Evolutionary conservation across 2,329 filamentous ascomycete genomes (phyloP).

Genomic region (Fusarium foetens): DNA sequence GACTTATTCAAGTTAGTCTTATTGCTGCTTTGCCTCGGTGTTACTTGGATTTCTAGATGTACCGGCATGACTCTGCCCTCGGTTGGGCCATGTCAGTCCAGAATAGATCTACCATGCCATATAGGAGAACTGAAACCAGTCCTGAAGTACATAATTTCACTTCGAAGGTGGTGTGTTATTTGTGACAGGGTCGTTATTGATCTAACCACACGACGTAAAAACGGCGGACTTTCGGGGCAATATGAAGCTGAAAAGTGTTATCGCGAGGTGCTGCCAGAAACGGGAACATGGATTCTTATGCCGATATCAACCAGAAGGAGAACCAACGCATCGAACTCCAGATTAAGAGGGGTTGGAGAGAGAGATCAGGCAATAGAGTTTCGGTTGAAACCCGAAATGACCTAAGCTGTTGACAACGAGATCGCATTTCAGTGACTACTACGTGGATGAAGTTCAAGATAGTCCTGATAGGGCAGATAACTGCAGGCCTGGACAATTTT

Average conservation of each 20-base stretch:
- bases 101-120: not conserved
- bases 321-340: not conserved
- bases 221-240: not conserved
- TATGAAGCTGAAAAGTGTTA: not conserved
- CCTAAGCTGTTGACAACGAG: constrained; percentile 9
- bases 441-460: constrained; percentile 7
- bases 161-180: not conserved
- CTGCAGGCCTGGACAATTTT: constrained; percentile 10
- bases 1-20: not conserved
- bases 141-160: not conserved
- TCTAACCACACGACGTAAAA: not conserved
- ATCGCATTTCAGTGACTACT: constrained; percentile 24
- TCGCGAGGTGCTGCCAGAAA: not conserved
- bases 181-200: not conserved
- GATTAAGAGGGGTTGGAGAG: not conserved
- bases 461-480: constrained; percentile 30
- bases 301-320: constrained; percentile 4
- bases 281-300: not conserved
- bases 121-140: not conserved
- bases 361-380: constrained; percentile 6
- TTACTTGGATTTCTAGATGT: not conserved
- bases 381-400: constrained; percentile 21
- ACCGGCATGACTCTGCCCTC: constrained; percentile 5
- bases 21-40: constrained; percentile 6
- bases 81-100: not conserved